Conservation (phyloP, 225 moss, liverwort and hornwort genomes). For the Polytrichum formosum region DNA sequence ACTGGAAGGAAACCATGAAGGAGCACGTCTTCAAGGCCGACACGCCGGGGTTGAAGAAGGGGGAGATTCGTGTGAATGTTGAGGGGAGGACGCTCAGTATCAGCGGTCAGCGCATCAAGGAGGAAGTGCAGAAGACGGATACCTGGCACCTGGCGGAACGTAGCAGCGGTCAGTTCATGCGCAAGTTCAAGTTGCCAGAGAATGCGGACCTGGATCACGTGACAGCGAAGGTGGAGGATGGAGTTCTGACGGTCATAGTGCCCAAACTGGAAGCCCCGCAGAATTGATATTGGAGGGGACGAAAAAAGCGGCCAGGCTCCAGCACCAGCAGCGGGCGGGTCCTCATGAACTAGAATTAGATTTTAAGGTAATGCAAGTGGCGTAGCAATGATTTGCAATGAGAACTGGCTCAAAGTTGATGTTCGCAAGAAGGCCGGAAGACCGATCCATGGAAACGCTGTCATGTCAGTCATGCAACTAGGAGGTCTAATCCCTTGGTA, state of each 20-base stretch:
- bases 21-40: background rate
- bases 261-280: conserved; percentile 40
- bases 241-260: conserved; percentile 48
- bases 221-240: conserved; percentile 42
- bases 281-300: no score
- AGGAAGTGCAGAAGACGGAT: conserved; percentile 5
- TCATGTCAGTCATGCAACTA: no score
- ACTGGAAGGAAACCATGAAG: no score
- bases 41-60: conserved; percentile 36
- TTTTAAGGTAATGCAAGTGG: no score
- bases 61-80: conserved; percentile 28
- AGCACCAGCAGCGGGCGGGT: no score
- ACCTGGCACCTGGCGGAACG: background rate
- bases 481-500: no score
- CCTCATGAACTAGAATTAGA: no score
- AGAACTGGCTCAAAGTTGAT: no score
- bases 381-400: no score
- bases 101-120: conserved; percentile 13
- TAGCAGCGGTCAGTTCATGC: conserved; percentile 9
- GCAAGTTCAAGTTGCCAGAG: conserved; percentile 48
- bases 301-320: no score
- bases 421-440: no score
- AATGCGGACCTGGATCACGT: conserved; percentile 41
- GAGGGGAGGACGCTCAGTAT: conserved; percentile 21
- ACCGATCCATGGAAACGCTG: no score